These are phyloP conservation scores for Suillus occidentalis DNA, from an alignment of 768 basidiomycete genomes.

Conservation along the genomic window DNA sequence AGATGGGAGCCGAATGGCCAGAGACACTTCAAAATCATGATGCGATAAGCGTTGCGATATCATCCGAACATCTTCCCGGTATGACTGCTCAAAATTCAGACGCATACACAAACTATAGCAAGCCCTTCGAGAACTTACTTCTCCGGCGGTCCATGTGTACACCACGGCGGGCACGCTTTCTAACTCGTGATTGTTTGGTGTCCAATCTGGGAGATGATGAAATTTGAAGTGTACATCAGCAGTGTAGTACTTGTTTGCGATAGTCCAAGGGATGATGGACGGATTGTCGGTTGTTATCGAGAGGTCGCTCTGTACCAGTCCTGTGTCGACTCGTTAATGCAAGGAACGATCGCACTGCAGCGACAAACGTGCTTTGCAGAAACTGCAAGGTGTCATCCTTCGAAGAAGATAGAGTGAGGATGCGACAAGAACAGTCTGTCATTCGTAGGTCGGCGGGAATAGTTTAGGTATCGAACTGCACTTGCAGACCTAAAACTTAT, in stretches of 20 bases:
- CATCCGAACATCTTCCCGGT: slow-evolving; percentile 52
- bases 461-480: neutral
- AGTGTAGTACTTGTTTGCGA: slow-evolving; percentile 79
- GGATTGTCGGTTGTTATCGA: slow-evolving; percentile 15
- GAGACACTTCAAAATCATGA: slow-evolving; percentile 66
- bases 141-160: slow-evolving; percentile 66
- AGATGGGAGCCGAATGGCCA: slow-evolving; percentile 60
- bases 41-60: slow-evolving; percentile 48
- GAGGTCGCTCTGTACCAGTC: slow-evolving; percentile 19
- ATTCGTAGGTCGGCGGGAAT: neutral
- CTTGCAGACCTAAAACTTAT: too few species aligned
- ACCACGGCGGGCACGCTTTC: slow-evolving; percentile 64
- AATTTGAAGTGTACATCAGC: slow-evolving; percentile 71
- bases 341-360: neutral
- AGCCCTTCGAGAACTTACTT: slow-evolving; percentile 45
- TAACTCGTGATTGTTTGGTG: slow-evolving; percentile 37
- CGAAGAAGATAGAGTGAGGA: slow-evolving; percentile 19
- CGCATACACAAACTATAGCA: neutral
- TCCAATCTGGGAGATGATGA: slow-evolving; percentile 45
- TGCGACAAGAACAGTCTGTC: slow-evolving; percentile 1
- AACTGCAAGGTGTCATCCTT: slow-evolving; percentile 18
- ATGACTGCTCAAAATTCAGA: slow-evolving; percentile 42
- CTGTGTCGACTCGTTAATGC: slow-evolving; percentile 23
- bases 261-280: slow-evolving; percentile 62
- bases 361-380: slow-evolving; percentile 5